phyloP scores from a whole-genome alignment of 176 grass and related monocot genomes.

The Ensete glaucum region DNA sequence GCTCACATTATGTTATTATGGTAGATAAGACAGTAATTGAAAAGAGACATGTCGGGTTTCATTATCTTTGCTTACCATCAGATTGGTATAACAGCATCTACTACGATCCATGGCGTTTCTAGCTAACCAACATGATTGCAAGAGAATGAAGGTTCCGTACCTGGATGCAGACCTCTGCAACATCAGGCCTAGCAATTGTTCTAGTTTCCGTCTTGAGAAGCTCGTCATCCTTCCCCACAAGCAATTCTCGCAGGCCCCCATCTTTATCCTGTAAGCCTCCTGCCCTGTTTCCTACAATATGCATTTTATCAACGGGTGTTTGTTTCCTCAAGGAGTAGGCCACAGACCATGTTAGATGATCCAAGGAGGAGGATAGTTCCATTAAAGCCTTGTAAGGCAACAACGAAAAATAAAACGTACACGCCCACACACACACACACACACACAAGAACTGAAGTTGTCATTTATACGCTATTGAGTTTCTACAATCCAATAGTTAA shows the following conservation, averaged over 20 bases:
- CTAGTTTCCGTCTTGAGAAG: conserved; percentile 70
- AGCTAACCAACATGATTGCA: neutral
- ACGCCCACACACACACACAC: no score
- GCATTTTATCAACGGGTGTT: neutral
- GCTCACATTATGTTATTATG: neutral
- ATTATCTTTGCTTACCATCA: neutral
- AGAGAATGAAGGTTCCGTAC: conserved; percentile 9
- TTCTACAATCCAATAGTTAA: no score
- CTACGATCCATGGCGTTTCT: neutral
- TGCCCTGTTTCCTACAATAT: conserved; percentile 38
- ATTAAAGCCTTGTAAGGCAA: no score
- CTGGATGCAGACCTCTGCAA: conserved; percentile 95
- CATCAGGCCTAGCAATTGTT: conserved; percentile 83
- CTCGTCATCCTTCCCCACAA: conserved; percentile 80
- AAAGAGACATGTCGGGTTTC: conserved; percentile 1
- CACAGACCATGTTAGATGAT: neutral
- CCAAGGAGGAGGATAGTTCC: no score
- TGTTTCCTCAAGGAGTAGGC: neutral
- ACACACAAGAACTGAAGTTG: no score
- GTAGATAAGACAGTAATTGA: conserved; percentile 2
- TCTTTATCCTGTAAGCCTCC: conserved; percentile 95
- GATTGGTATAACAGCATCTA: no score
- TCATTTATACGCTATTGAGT: no score
- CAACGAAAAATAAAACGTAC: no score
- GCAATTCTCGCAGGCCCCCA: conserved; percentile 59